Percentiles rank a stretch among this genome's conserved stretches.
Evolutionary conservation across 1,284 basidiomycete genomes (phyloP).

Genomic region (Leccinum variabile): DNA sequence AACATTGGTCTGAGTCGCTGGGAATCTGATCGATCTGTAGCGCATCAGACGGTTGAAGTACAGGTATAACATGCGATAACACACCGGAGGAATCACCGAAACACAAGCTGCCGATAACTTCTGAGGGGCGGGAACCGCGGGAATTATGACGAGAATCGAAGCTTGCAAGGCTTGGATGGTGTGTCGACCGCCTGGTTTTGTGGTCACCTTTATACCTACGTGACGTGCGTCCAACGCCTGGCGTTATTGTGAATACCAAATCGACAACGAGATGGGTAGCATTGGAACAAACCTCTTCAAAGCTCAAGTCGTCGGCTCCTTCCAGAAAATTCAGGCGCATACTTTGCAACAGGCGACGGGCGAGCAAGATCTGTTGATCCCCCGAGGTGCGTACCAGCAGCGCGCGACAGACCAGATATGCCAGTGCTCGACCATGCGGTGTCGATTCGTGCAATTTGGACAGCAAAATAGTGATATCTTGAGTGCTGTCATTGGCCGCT

Average conservation of each 20-base stretch:
- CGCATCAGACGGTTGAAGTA: background rate
- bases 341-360: constrained; percentile 46
- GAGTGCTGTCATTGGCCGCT: constrained; percentile 43
- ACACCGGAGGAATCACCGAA: constrained; percentile 20
- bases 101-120: constrained; percentile 44
- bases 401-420: constrained; percentile 57
- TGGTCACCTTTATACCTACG: constrained; percentile 48
- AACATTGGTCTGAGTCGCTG: constrained; percentile 40
- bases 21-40: constrained; percentile 14
- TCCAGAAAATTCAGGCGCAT: constrained; percentile 51
- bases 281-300: constrained; percentile 43
- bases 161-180: constrained; percentile 58
- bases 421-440: constrained; percentile 55
- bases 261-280: background rate
- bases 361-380: constrained; percentile 55
- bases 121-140: constrained; percentile 47
- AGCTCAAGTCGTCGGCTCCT: constrained; percentile 38
- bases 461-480: constrained; percentile 39
- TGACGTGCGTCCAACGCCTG: constrained; percentile 45
- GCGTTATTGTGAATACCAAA: constrained; percentile 4
- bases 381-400: constrained; percentile 56
- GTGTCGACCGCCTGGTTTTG: constrained; percentile 58
- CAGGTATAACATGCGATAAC: background rate
- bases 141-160: constrained; percentile 50
- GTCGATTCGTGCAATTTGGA: constrained; percentile 53